phyloP scores from a whole-genome alignment of 192 early-diverging fungal species.

The Gaertneriomyces sp. region DNA sequence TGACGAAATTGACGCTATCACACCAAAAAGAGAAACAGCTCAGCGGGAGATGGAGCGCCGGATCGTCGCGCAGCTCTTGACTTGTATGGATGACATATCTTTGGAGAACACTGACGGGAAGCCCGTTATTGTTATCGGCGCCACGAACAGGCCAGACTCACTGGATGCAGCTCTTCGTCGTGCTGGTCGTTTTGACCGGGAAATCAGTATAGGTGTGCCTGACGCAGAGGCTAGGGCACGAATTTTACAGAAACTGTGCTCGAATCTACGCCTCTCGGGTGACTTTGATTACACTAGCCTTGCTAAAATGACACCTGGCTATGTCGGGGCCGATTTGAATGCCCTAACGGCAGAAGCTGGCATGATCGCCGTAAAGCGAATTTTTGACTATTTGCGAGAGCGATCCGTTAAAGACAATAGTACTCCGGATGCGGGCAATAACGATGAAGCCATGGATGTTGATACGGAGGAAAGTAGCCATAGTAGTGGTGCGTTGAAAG shows the following conservation, averaged over 20 bases:
- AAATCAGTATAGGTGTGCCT: slow-evolving; percentile 84
- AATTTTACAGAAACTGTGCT: slow-evolving; percentile 74
- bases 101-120: slow-evolving; percentile 84
- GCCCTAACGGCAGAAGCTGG: slow-evolving; percentile 88
- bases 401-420: background rate
- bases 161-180: slow-evolving; percentile 77
- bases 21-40: slow-evolving; percentile 85
- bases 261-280: slow-evolving; percentile 72
- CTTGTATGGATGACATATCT: slow-evolving; percentile 87
- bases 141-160: slow-evolving; percentile 86
- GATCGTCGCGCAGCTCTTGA: slow-evolving; percentile 94
- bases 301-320: slow-evolving; percentile 92
- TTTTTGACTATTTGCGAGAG: slow-evolving; percentile 35
- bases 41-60: slow-evolving; percentile 94
- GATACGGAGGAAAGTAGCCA: slow-evolving; percentile 7
- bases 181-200: slow-evolving; percentile 84
- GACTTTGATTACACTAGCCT: slow-evolving; percentile 78
- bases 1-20: slow-evolving; percentile 97
- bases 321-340: slow-evolving; percentile 95
- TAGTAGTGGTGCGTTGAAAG: background rate
- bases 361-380: slow-evolving; percentile 85
- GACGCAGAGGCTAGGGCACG: slow-evolving; percentile 76
- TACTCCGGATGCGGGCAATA: background rate
- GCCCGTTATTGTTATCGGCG: slow-evolving; percentile 87
- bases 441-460: slow-evolving; percentile 31